Evolutionary conservation across 2,329 filamentous ascomycete species (phyloP), one percentile per base, ranked within the genome.

Genomic region (Diaporthe eres): DNA sequence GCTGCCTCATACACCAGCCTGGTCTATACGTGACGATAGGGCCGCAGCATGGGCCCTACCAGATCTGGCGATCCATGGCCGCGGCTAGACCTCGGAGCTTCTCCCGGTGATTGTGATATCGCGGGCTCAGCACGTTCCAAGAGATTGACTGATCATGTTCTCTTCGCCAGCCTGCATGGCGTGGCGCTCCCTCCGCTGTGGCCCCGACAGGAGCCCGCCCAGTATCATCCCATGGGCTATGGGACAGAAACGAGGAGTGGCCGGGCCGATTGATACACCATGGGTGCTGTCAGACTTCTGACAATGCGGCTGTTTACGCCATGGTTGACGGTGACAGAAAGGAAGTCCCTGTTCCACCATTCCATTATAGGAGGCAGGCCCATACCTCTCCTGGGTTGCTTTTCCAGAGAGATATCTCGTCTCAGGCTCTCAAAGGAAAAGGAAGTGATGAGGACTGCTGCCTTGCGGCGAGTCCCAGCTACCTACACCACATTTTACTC

Each of bases 11-110:
- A 42, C 49, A 55, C 49, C 49, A 42, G 22, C 49, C 65, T 39
- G 34, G n/a, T 15, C 34, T 42, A 22, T 70, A 55, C 12, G 31
- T 42, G 65, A 55, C 49, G 22, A 55, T 55, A 39, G 7, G 65
- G 31, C 9, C 31, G 65, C 47, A 51, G 47, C 65, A 22, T 22
- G 47, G 65, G 31, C 47, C 65, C 4, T 25, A 28, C 15, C 44
- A 39, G 34, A 19, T 42, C 34, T 70, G 49, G 49, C 49, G 49
- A 51, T 22, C 47, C n/a, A 53, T 39, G 44, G 65, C 65, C 34
- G 19, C 65, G 47, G 49, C 65, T 17, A 70, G 65, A 70, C 65
- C 49, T 70, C 34, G 65, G 49, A 55, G 47, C n/a, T 39, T 42
- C 65, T 12, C 13, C n/a, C 49, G 34, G 49, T 12, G 65, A 28